Conservation (phyloP, 306 rosid species). For the Glycine soja region DNA sequence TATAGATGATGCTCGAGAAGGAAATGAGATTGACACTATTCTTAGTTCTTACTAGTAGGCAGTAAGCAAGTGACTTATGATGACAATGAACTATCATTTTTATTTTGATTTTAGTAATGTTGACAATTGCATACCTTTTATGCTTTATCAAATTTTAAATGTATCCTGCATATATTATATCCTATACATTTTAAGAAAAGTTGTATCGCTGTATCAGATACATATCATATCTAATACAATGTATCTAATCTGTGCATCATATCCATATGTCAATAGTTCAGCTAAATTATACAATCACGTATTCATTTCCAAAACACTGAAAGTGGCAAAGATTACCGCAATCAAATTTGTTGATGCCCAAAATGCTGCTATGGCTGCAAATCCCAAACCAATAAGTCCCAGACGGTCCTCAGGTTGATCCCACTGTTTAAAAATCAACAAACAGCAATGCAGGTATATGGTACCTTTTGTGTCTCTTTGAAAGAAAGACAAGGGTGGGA, state of each 20-base stretch:
- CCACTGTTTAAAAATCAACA: slow-evolving; percentile 66
- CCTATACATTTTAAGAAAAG: slow-evolving; percentile 3
- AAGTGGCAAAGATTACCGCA: slow-evolving; percentile 55
- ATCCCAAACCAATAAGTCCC: slow-evolving; percentile 80
- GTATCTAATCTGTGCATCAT: not conserved
- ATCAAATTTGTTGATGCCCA: slow-evolving; percentile 77
- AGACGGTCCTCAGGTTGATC: slow-evolving; percentile 74
- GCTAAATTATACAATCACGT: not conserved
- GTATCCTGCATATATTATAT: not conserved
- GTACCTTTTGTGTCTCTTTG: not conserved
- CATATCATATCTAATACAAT: not conserved
- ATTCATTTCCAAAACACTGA: slow-evolving; percentile 13
- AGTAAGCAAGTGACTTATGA: not conserved
- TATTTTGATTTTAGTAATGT: not conserved
- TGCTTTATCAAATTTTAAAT: not conserved
- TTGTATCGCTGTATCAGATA: not conserved
- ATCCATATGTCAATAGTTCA: not conserved
- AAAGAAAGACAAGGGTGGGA: slow-evolving; percentile 30
- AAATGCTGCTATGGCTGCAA: slow-evolving; percentile 71
- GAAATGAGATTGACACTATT: not conserved
- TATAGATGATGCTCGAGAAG: not conserved
- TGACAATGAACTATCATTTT: not conserved
- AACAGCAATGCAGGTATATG: slow-evolving; percentile 6
- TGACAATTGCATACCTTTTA: not conserved
- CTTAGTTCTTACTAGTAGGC: not conserved